These are phyloP conservation scores for Kazachstania psychrophila DNA, from an alignment of 805 yeast genomes.

Conservation along the genomic window DNA sequence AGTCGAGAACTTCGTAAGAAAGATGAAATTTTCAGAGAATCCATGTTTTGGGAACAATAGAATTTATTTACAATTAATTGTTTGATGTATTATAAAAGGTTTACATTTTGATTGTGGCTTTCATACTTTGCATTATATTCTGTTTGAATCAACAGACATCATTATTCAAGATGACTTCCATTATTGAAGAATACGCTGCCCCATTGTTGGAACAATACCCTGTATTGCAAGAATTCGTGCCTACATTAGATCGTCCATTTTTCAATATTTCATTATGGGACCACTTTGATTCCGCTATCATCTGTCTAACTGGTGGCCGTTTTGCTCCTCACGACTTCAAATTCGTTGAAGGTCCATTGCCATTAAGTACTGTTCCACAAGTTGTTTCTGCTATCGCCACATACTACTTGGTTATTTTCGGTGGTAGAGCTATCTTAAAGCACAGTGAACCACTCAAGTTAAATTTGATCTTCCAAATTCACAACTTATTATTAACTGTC, in stretches of 20 bases:
- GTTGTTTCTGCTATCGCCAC: constrained; percentile 48
- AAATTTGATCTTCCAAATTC: constrained; percentile 70
- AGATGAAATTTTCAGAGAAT: no score
- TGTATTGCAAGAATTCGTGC: constrained; percentile 14
- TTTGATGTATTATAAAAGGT: no score
- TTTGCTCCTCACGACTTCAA: constrained; percentile 41
- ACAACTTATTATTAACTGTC: constrained; percentile 66
- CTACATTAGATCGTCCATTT: constrained; percentile 29
- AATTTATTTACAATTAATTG: no score
- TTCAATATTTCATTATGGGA: constrained; percentile 29
- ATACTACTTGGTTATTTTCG: constrained; percentile 75
- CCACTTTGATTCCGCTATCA: constrained; percentile 17
- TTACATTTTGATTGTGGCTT: no score
- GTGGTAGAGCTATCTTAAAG: constrained; percentile 62
- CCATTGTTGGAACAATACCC: constrained; percentile 18
- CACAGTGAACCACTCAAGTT: constrained; percentile 60
- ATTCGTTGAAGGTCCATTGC: constrained; percentile 55
- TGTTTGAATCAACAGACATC: no score
- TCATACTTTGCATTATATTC: no score
- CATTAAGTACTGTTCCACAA: constrained; percentile 53
- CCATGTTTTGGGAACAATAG: no score
- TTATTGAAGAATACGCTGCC: constrained; percentile 11
- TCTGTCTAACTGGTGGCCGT: constrained; percentile 18
- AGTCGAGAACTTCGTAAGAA: no score
- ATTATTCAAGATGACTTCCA: constrained; percentile 12